Evolutionary conservation across 306 rosid genomes (phyloP).

Genomic region (Sphenostylis stenocarpa): DNA sequence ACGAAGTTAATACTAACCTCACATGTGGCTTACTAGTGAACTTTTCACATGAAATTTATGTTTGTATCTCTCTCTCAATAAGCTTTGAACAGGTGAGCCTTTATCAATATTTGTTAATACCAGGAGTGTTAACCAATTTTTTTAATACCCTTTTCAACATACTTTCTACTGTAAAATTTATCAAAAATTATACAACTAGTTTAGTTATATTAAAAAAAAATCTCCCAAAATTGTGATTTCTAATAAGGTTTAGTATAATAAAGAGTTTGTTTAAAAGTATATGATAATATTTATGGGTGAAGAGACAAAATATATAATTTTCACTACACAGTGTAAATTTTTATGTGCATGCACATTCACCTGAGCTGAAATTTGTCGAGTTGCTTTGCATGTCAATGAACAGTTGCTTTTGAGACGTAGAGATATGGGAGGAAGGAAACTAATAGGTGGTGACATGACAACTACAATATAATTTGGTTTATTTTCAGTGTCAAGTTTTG

Average conservation of each 20-base stretch:
- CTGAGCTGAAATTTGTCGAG: conserved; percentile 18
- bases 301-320: too few relatives aligned
- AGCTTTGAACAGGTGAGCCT: neutral
- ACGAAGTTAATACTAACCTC: neutral
- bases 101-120: too few relatives aligned
- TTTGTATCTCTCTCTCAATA: neutral
- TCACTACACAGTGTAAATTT: too few relatives aligned
- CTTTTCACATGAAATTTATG: neutral
- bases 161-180: too few relatives aligned
- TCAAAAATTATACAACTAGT: too few relatives aligned
- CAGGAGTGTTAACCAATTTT: too few relatives aligned
- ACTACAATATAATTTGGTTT: neutral
- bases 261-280: too few relatives aligned
- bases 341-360: conserved; percentile 1
- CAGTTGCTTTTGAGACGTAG: neutral
- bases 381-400: conserved; percentile 29
- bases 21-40: neutral
- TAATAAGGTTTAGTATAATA: too few relatives aligned
- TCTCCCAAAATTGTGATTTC: too few relatives aligned
- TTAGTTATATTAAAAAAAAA: too few relatives aligned
- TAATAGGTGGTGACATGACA: neutral
- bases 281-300: neutral
- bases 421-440: neutral
- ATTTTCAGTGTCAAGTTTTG: conserved; percentile 15
- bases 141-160: too few relatives aligned